Base-by-base conservation (phyloP, 2,329 filamentous ascomycete genomes). In the Mycosphaerella arachidis region DNA sequence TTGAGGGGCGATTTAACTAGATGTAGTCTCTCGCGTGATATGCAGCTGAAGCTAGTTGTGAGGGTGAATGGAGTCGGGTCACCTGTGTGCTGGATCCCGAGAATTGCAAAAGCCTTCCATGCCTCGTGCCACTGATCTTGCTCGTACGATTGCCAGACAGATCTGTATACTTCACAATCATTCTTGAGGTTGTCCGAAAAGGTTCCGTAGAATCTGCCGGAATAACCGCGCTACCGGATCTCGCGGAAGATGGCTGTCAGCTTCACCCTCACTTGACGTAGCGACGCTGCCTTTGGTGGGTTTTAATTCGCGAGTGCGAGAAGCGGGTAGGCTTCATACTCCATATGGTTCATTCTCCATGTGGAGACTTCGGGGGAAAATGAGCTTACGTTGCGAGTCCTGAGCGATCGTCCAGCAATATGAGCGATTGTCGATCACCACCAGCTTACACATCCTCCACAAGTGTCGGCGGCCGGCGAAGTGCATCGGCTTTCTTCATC, bases 191-290 rank as follows among this genome's bases (percentile, higher is more conserved):
- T 3, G 51, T 33, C 29, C 18, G 20, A 46, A 9, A n/a, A n/a
- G 37, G 30, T 29, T 55, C 53, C 13, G 24, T 7, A 35, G 3
- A 43, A 29, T 46, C 35, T 29, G n/a, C 43, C 43, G 30, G 29
- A 35, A 46, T 50, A 37, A 37, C 46, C 40, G 40, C 53, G 37
- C n/a, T n/a, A 30, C 46, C 54, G 54, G 54, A 56, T 48, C 43
- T 9, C 43, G 27, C 54, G 45, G 54, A 48, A 35, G 18, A 5
- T 45, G 53, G 43, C 24, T 50, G 40, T 48, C 43, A 56, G 54
- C 54, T 31, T 56, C 10, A 48, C 27, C n/a, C 35, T 56, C 54
- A 48, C 54, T 35, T 20, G 54, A 56, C 54, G n/a, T 6, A 20
- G 24, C 50, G 43, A 56, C 54, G 43, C 40, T 48, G 43, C 45